These are phyloP conservation scores for Rugonectria rugulosa DNA, from an alignment of 2,329 filamentous ascomycete species.

Conservation along the genomic window DNA sequence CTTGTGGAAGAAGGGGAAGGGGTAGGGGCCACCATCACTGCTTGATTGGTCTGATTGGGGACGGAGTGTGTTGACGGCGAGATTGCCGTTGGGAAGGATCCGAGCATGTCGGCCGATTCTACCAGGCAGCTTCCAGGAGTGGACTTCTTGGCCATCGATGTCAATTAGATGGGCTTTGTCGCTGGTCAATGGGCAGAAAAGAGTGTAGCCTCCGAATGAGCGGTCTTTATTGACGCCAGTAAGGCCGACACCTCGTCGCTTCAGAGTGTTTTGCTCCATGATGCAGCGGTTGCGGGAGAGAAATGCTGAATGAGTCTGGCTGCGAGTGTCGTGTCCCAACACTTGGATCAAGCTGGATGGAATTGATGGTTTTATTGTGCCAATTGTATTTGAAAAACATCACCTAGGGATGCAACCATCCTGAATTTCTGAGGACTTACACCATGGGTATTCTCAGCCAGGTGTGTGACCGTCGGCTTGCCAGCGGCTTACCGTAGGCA, in stretches of 20 bases:
- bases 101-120: slow-evolving; percentile 39
- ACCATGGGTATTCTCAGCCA: background rate
- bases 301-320: too few species aligned
- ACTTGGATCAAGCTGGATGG: too few species aligned
- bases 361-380: too few species aligned
- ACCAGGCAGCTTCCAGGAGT: slow-evolving; percentile 41
- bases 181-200: slow-evolving; percentile 41
- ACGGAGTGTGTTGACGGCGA: slow-evolving; percentile 41
- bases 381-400: too few species aligned
- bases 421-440: too few species aligned
- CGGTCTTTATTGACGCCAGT: slow-evolving; percentile 37
- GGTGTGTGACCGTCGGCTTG: slow-evolving; percentile 13
- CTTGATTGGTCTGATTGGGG: slow-evolving; percentile 20
- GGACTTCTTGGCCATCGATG: slow-evolving; percentile 40
- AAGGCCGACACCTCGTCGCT: slow-evolving; percentile 38
- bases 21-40: slow-evolving; percentile 31
- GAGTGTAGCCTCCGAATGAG: slow-evolving; percentile 40
- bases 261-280: slow-evolving; percentile 43
- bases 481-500: slow-evolving; percentile 27
- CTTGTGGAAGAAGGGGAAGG: slow-evolving; percentile 42
- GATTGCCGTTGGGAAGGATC: slow-evolving; percentile 40
- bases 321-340: too few species aligned
- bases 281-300: background rate
- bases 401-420: too few species aligned
- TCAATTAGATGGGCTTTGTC: slow-evolving; percentile 37